These are phyloP conservation scores for Pichia cactophila DNA, from an alignment of 1,139 yeast species.

Conservation along the genomic window DNA sequence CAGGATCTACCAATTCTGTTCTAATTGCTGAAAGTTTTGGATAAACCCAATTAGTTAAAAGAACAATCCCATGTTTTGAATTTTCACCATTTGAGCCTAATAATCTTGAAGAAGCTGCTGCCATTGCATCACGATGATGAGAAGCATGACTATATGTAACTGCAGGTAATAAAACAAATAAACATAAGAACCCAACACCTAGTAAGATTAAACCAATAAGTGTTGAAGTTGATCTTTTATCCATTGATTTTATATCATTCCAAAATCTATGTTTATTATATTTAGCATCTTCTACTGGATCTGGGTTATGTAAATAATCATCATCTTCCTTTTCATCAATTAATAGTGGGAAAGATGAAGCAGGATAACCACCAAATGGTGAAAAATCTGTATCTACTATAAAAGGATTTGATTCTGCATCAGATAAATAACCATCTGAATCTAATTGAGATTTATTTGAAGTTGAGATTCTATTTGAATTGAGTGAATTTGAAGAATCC, in stretches of 20 bases:
- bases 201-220: conserved; percentile 50
- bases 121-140: conserved; percentile 13
- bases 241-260: conserved; percentile 54
- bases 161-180: conserved; percentile 68
- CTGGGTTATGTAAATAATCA: conserved; percentile 88
- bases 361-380: conserved; percentile 95
- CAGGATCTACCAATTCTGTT: conserved; percentile 45
- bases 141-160: conserved; percentile 65
- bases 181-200: conserved; percentile 49
- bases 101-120: background rate
- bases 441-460: conserved; percentile 13
- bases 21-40: conserved; percentile 47
- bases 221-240: conserved; percentile 51
- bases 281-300: conserved; percentile 79
- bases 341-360: conserved; percentile 74
- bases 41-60: conserved; percentile 42
- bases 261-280: conserved; percentile 58
- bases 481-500: conserved; percentile 29
- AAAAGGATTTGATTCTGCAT: conserved; percentile 23
- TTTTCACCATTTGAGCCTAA: conserved; percentile 4
- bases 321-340: conserved; percentile 89
- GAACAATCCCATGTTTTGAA: conserved; percentile 18
- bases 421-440: conserved; percentile 13
- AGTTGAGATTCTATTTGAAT: conserved; percentile 18
- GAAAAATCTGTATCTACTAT: conserved; percentile 44